phyloP scores from a whole-genome alignment of 805 yeast species.

The Maudiozyma pseudohumilis region DNA sequence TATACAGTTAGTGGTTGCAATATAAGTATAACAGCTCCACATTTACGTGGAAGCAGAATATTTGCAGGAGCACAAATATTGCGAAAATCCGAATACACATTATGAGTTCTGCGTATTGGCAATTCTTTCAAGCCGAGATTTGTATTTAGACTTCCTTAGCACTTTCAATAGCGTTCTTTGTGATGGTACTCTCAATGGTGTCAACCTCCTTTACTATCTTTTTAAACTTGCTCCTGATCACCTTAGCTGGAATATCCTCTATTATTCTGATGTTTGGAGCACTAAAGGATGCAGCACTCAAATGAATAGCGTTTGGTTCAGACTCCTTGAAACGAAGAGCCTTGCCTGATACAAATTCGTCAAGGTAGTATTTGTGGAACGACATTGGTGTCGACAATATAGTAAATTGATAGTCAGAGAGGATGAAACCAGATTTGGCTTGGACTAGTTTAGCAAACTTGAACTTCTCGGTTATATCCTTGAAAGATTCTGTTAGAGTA shows the following conservation, averaged over 20 bases:
- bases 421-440: conserved; percentile 29
- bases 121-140: no score
- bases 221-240: conserved; percentile 37
- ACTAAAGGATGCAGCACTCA: conserved; percentile 44
- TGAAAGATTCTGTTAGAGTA: conserved; percentile 15
- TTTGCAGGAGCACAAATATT: conserved; percentile 1
- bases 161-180: conserved; percentile 19
- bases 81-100: neutral
- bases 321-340: conserved; percentile 42
- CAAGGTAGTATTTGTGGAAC: conserved; percentile 21
- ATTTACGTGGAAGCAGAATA: no score
- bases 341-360: conserved; percentile 26
- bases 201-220: conserved; percentile 40
- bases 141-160: conserved; percentile 7
- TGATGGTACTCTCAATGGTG: conserved; percentile 20
- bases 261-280: conserved; percentile 39
- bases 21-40: no score
- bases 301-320: conserved; percentile 66
- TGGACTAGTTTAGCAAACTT: conserved; percentile 29
- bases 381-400: conserved; percentile 22
- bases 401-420: conserved; percentile 32
- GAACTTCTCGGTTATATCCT: conserved; percentile 29
- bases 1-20: no score
- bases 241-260: conserved; percentile 35
- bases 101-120: no score